phyloP scores from a whole-genome alignment of 1,139 yeast species.

The Saccharomyces hybrid region DNA sequence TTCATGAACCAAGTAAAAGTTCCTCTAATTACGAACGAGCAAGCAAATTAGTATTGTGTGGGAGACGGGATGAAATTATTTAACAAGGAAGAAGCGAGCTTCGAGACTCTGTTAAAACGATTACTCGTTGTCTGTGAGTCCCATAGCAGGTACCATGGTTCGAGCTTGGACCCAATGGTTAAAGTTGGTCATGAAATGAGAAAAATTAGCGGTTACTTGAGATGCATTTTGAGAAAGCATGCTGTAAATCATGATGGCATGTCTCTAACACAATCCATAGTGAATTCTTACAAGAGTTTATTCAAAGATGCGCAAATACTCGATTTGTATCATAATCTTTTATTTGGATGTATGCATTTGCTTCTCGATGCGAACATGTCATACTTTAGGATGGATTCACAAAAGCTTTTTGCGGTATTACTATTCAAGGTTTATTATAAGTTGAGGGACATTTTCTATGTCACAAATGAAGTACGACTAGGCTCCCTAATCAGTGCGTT shows the following conservation, averaged over 20 bases:
- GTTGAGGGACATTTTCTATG: not conserved
- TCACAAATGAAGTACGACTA: constrained; percentile 1
- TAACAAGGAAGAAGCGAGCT: not conserved
- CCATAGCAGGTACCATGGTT: not conserved
- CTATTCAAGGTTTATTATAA: not conserved
- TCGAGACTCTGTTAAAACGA: not conserved
- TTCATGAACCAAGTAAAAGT: not conserved
- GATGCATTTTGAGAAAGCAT: not conserved
- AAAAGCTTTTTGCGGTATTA: not conserved
- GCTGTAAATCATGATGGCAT: not conserved
- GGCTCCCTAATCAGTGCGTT: constrained; percentile 5
- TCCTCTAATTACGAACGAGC: not conserved
- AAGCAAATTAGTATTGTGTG: not conserved
- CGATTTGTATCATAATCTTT: not conserved
- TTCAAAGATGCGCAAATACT: not conserved
- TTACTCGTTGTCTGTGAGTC: not conserved
- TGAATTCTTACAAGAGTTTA: not conserved
- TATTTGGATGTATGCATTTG: not conserved
- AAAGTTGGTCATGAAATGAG: not conserved
- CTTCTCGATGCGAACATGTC: not conserved
- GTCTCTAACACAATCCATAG: not conserved
- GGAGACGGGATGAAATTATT: not conserved
- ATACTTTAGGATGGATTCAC: not conserved
- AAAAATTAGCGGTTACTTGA: not conserved
- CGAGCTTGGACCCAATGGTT: constrained; percentile 3